These are phyloP conservation scores for Monosporozyma aerobia DNA, from an alignment of 805 yeast species.

Conservation along the genomic window DNA sequence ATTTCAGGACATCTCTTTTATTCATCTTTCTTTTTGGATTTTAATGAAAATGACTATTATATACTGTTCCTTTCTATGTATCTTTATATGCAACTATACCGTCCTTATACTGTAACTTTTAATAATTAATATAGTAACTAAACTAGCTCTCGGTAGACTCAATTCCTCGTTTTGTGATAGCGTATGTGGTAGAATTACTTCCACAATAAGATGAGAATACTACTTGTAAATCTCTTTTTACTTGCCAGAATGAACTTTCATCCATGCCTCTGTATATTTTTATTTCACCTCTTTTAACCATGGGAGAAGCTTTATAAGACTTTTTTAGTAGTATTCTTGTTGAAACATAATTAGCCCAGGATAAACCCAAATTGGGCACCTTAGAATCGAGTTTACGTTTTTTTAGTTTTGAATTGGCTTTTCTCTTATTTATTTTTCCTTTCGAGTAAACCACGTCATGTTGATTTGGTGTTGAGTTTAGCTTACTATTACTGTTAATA, in stretches of 20 bases:
- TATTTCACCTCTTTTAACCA: constrained; percentile 22
- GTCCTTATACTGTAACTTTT: background rate
- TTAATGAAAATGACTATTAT: background rate
- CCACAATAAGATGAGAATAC: constrained; percentile 34
- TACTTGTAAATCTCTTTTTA: constrained; percentile 31
- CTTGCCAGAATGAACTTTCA: constrained; percentile 26
- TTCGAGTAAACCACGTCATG: background rate
- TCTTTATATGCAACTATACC: background rate
- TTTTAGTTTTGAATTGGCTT: constrained; percentile 7
- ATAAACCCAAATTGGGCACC: constrained; percentile 46
- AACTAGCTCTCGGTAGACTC: constrained; percentile 8
- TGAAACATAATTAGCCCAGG: constrained; percentile 45
- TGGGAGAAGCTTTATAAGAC: constrained; percentile 33
- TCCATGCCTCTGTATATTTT: constrained; percentile 27
- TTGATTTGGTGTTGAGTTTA: background rate
- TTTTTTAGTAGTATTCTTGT: constrained; percentile 41
- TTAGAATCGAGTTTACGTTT: constrained; percentile 29
- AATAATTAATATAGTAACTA: background rate
- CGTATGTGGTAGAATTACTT: constrained; percentile 15
- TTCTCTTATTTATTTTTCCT: background rate
- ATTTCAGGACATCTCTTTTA: too few relatives aligned
- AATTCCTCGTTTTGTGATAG: constrained; percentile 22
- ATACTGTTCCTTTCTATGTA: background rate
- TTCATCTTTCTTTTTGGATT: background rate
- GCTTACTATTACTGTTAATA: background rate